Percentiles rank a stretch among this genome's conserved stretches.
phyloP scores from a whole-genome alignment of 208 protist species.

The Trypanosoma melophagium region DNA sequence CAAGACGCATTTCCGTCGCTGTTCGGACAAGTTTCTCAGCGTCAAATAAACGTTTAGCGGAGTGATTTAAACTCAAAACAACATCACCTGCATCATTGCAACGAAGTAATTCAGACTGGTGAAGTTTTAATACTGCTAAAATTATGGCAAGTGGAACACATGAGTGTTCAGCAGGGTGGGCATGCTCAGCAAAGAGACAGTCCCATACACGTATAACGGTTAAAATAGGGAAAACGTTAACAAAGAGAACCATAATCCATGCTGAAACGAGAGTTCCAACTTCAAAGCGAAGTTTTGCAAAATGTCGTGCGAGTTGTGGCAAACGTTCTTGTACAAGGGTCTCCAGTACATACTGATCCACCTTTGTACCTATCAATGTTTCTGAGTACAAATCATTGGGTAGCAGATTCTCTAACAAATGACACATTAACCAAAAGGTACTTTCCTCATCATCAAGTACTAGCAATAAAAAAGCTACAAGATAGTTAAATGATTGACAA shows the following conservation, averaged over 20 bases:
- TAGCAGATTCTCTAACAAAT: conserved; percentile 61
- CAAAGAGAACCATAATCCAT: conserved; percentile 73
- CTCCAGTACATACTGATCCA: conserved; percentile 63
- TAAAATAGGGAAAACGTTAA: conserved; percentile 56
- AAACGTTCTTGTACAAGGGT: conserved; percentile 39
- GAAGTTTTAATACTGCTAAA: conserved; percentile 51
- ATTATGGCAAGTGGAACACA: conserved; percentile 50
- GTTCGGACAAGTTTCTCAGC: conserved; percentile 34
- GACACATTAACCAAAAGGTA: conserved; percentile 55
- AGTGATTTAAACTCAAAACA: conserved; percentile 31
- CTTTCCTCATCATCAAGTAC: conserved; percentile 72
- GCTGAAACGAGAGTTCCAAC: conserved; percentile 50
- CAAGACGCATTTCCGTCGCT: conserved; percentile 27
- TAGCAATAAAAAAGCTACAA: conserved; percentile 58
- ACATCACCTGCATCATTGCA: conserved; percentile 45
- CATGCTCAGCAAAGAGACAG: conserved; percentile 42
- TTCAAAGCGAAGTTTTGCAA: conserved; percentile 41
- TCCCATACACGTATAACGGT: conserved; percentile 69
- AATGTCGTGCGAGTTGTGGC: conserved; percentile 44
- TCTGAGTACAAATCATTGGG: conserved; percentile 78
- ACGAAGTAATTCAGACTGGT: conserved; percentile 29
- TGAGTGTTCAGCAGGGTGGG: conserved; percentile 19
- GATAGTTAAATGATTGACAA: conserved; percentile 81
- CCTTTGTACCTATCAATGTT: conserved; percentile 54
- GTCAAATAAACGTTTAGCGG: conserved; percentile 39